phyloP scores from a whole-genome alignment of 2,329 filamentous ascomycete genomes.

The Fusarium citri region DNA sequence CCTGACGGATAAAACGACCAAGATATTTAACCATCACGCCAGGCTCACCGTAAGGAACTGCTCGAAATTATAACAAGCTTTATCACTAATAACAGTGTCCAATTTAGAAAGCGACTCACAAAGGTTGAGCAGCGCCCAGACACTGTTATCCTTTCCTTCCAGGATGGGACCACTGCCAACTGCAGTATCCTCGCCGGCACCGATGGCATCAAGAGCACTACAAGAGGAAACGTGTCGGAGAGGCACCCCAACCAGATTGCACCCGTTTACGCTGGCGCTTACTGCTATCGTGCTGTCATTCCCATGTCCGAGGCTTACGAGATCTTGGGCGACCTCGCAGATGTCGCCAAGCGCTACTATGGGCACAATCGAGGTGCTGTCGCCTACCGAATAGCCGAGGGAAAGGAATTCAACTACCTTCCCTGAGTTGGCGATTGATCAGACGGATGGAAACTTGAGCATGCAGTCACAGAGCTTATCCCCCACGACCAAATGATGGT shows the following conservation, averaged over 20 bases:
- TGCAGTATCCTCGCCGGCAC: background rate
- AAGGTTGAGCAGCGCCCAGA: background rate
- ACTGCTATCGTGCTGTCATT: conserved; percentile 3
- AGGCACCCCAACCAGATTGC: background rate
- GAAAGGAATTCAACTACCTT: background rate
- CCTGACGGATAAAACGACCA: too few species aligned
- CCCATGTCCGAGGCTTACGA: background rate
- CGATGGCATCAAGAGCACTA: background rate
- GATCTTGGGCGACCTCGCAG: background rate
- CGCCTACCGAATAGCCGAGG: background rate
- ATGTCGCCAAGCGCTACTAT: background rate
- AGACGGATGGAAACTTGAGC: background rate
- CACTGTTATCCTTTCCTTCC: background rate
- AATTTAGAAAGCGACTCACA: background rate
- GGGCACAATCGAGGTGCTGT: background rate
- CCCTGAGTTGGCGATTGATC: background rate
- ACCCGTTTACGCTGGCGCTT: background rate
- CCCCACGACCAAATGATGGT: background rate
- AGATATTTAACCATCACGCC: too few species aligned
- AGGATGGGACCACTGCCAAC: background rate
- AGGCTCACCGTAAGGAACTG: background rate
- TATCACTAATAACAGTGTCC: background rate
- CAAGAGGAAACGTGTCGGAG: background rate
- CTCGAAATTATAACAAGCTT: conserved; percentile 3
- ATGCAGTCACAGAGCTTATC: background rate